Evolutionary conservation across 1,139 yeast species (phyloP), one percentile per base, ranked within the genome.

Genomic region (Sugiyamaella sp.): DNA sequence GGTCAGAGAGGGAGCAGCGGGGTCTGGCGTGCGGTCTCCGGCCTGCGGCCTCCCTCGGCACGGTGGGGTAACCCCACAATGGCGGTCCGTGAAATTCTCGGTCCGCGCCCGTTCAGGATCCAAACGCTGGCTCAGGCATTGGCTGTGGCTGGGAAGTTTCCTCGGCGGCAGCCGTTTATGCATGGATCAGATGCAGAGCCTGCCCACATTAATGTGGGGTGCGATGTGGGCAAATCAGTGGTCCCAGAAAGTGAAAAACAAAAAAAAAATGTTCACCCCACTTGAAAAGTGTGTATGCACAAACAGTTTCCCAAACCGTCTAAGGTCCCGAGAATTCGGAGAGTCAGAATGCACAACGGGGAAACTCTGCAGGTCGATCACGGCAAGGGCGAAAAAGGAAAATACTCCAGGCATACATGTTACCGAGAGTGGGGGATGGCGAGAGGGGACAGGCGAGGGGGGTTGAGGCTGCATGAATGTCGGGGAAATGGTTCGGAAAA

Each of bases 381-480:
- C 48, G 48, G 50, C n/a, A 39, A 46, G 50, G 37, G 44, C 27
- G 44, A 46, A 39, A 39, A 46, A 38, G 44, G 33, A 46, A 37
- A 46, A 46, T 27, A 12, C 8, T 29, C 4, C 14, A 12, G n/a
- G 27, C 40, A 27, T 5, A 16, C 24, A 20, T n/a, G 44, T 40
- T n/a, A 20, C 49, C 35, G 42, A 46, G 21, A 46, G 49, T 33
- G 41, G 42, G 42, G 42, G 42, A 19, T 17, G 27, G 43, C 25
- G 43, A 16, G 40, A 19, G 40, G 19, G 40, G 40, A 17, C 14
- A 17, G 9, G 42, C 12, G 24, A 12, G 14, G 24, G 24, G 42
- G 42, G 42, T 16, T 19, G 10, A 6, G 22, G 3, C 12, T 38
- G 24, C 32, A 24, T 41, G 19, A 17, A 9, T n/a, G 25, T 27